Conservation (phyloP, 1,284 basidiomycete genomes). For the Naganishia sp. region DNA sequence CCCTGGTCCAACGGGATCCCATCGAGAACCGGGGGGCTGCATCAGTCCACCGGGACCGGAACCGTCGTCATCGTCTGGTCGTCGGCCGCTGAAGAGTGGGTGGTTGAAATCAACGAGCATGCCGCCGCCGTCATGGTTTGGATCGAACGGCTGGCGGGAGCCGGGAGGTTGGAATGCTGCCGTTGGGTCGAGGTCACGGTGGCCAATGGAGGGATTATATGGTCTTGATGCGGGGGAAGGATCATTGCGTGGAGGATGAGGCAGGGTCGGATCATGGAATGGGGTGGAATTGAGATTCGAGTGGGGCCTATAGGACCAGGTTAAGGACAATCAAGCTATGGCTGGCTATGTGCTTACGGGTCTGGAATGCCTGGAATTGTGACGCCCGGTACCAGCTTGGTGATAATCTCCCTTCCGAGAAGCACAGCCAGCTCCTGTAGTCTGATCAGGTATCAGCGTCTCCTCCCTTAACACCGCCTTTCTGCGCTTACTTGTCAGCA, state of each 20-base stretch:
- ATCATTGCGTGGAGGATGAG: slow-evolving; percentile 37
- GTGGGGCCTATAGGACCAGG: slow-evolving; percentile 18
- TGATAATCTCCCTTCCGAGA: slow-evolving; percentile 54
- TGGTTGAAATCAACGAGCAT: slow-evolving; percentile 60
- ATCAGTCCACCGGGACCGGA: slow-evolving; percentile 46
- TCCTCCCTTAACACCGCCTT: neutral
- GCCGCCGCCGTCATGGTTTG: slow-evolving; percentile 49
- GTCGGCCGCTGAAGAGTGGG: slow-evolving; percentile 55
- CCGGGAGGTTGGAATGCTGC: slow-evolving; percentile 46
- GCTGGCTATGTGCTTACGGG: slow-evolving; percentile 40
- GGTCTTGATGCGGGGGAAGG: slow-evolving; percentile 37
- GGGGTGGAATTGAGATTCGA: neutral
- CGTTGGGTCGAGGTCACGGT: slow-evolving; percentile 58
- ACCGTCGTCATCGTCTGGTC: slow-evolving; percentile 34
- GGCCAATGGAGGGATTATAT: slow-evolving; percentile 54
- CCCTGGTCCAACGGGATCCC: slow-evolving; percentile 58
- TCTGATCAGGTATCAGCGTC: slow-evolving; percentile 34
- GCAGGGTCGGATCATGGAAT: neutral
- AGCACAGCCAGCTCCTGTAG: slow-evolving; percentile 51
- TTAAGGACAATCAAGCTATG: slow-evolving; percentile 26
- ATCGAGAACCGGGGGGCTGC: slow-evolving; percentile 57
- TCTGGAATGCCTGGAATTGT: slow-evolving; percentile 50
- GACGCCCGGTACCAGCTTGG: slow-evolving; percentile 53
- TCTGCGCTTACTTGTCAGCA: slow-evolving; percentile 41
- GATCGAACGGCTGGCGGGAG: slow-evolving; percentile 34